These are phyloP conservation scores for Porcisia hertigi DNA, from an alignment of 208 protist genomes.

Conservation along the genomic window DNA sequence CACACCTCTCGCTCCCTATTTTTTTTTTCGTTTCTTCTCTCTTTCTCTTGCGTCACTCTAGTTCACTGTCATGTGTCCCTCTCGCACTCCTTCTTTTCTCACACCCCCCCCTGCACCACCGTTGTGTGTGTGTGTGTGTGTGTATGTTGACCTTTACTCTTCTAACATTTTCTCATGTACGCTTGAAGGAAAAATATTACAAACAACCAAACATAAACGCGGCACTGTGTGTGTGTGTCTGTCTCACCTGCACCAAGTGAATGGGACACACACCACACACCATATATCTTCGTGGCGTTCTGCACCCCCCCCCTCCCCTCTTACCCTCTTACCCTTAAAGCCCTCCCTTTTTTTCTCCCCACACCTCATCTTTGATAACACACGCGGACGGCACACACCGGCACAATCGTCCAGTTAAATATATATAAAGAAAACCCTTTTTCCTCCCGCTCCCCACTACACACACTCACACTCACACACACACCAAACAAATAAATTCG, in stretches of 20 bases:
- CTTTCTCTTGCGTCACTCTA: too few relatives aligned
- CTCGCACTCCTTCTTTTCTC: neutral
- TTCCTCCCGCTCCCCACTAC: neutral
- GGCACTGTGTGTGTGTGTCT: neutral
- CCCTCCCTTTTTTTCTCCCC: neutral
- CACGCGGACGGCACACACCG: neutral
- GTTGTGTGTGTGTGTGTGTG: neutral
- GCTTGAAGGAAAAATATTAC: neutral
- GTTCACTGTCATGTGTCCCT: too few relatives aligned
- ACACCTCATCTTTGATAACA: neutral
- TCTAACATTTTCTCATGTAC: too few relatives aligned
- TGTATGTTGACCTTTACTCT: too few relatives aligned
- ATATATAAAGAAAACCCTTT: neutral
- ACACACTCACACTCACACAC: neutral
- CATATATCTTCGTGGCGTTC: too few relatives aligned
- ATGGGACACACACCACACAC: neutral
- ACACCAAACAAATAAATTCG: neutral
- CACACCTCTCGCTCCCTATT: too few relatives aligned
- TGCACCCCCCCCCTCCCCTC: too few relatives aligned
- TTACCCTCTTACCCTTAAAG: too few relatives aligned
- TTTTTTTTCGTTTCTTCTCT: too few relatives aligned
- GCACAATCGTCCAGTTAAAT: neutral
- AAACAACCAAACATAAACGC: too few relatives aligned
- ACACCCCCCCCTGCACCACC: neutral
- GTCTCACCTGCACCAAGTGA: neutral